Evolutionary conservation across 768 basidiomycete genomes (phyloP).

Genomic region (Termitomyces sp.): DNA sequence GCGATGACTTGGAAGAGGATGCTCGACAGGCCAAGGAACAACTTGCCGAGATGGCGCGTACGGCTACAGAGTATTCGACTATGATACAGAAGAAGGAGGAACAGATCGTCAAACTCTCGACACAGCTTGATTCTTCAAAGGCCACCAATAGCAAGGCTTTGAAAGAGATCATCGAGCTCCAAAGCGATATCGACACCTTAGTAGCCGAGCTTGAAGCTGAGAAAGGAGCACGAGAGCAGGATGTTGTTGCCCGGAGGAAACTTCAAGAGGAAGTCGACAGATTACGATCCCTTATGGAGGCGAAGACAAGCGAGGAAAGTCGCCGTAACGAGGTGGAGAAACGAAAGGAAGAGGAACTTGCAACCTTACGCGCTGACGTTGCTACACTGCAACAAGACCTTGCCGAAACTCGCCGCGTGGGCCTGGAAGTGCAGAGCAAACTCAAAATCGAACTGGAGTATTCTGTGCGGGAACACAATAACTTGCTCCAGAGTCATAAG

Average conservation of each 20-base stretch:
- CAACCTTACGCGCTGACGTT: constrained; percentile 61
- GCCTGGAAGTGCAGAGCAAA: constrained; percentile 64
- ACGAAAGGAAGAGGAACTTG: constrained; percentile 82
- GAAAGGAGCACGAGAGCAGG: constrained; percentile 45
- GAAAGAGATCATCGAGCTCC: constrained; percentile 63
- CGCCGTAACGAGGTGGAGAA: constrained; percentile 80
- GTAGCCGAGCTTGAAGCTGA: constrained; percentile 56
- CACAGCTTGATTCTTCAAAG: constrained; percentile 50
- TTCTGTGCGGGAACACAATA: constrained; percentile 50
- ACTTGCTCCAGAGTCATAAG: constrained; percentile 54
- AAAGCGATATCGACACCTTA: constrained; percentile 62
- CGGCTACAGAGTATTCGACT: constrained; percentile 67
- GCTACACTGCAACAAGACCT: constrained; percentile 61
- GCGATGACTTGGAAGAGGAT: constrained; percentile 60
- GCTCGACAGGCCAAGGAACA: constrained; percentile 71
- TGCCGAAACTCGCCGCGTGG: constrained; percentile 52
- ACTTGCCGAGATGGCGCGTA: constrained; percentile 69
- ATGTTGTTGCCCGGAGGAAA: constrained; percentile 44
- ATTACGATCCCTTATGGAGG: constrained; percentile 75
- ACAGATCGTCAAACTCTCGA: constrained; percentile 49
- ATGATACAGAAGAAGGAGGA: constrained; percentile 77
- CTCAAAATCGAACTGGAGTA: constrained; percentile 74
- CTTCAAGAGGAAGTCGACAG: constrained; percentile 84
- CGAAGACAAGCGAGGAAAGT: constrained; percentile 83
- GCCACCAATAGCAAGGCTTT: constrained; percentile 47